Evolutionary conservation across 805 yeast species (phyloP), one percentile per base, ranked within the genome.

Genomic region (Torulaspora franciscae): DNA sequence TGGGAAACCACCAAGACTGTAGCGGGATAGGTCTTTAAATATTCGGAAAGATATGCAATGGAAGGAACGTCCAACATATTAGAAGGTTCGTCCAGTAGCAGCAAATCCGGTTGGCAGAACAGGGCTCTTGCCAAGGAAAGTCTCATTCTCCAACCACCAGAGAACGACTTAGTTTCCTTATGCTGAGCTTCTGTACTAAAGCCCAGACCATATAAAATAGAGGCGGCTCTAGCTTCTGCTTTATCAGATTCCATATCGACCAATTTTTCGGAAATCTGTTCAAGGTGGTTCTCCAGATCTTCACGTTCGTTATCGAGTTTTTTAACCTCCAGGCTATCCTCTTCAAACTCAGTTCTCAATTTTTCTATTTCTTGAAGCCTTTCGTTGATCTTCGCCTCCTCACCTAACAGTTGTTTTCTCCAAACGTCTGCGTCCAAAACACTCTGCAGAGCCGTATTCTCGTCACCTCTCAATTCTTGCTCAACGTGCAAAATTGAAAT

Each of bases 131-230:
- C 99, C 49, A 93, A 76, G n/a, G 97, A 86, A 53, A 93, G 76
- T 74, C 99, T 85, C 99, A 93, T 93, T 77, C 99, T 84, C 99
- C 99, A 93, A 81, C 99, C 99, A 79, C 99, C 99, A 42, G 97
- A 89, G 66, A 93, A 93, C 23, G 89, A 77, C 54, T 88, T 91
- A 5, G 98, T 89, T 26, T 96, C 82, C 51, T 74, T 74, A 37
- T 73, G 69, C 66, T 93, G 99, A 5, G 96, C 77, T 58, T 85
- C 95, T 51, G 79, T 78, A 37, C 95, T 81, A 73, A 93, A 93
- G 45, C 99, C 99, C 50, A 93, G 74, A 63, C 99, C 99, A 51
- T 68, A 85, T 51, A 93, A 72, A 49, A 93, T 91, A 8, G 95
- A 81, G 2, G 98, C 97, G 11, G 99, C 99, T 65, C 95, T 80